A percentile compares a stretch with the other conserved stretches of the same genome.
These are phyloP conservation scores for Haplosporangium sp. DNA, from an alignment of 371 early-diverging fungal species.

Conservation along the genomic window DNA sequence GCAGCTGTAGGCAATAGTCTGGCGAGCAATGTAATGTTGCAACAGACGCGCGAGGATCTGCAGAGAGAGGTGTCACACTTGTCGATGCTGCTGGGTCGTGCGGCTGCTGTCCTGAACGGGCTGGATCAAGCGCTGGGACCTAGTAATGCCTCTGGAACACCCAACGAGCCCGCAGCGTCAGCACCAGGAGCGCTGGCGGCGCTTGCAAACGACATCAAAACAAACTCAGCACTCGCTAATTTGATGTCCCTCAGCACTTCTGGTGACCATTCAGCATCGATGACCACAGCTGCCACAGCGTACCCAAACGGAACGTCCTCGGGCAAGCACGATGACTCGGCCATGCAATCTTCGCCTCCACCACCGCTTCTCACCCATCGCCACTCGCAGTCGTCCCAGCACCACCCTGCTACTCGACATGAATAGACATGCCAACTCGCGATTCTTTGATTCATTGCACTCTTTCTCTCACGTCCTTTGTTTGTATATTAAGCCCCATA, in stretches of 20 bases:
- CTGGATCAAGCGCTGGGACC: slow-evolving; percentile 63
- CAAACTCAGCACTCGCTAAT: slow-evolving; percentile 58
- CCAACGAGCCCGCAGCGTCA: not conserved
- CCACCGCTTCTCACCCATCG: slow-evolving; percentile 9
- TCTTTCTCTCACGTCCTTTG: too few relatives aligned
- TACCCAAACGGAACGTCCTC: not conserved
- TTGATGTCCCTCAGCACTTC: slow-evolving; percentile 57
- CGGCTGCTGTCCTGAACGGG: slow-evolving; percentile 69
- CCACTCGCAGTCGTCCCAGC: slow-evolving; percentile 10
- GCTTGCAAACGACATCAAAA: slow-evolving; percentile 26
- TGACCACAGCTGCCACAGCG: not conserved
- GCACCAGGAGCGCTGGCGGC: not conserved
- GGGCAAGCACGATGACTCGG: slow-evolving; percentile 1
- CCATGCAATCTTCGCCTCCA: slow-evolving; percentile 3
- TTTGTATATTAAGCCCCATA: too few relatives aligned
- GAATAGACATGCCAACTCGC: slow-evolving; percentile 2
- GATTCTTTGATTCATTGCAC: too few relatives aligned
- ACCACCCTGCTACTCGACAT: slow-evolving; percentile 11
- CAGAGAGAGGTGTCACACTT: slow-evolving; percentile 71
- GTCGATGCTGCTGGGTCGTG: slow-evolving; percentile 65
- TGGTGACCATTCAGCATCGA: slow-evolving; percentile 6
- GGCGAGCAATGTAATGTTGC: slow-evolving; percentile 59
- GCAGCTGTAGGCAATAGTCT: not conserved
- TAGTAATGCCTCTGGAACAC: not conserved
- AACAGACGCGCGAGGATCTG: slow-evolving; percentile 71